Conservation (phyloP, 768 basidiomycete genomes). For the Termitomyces sp. region DNA sequence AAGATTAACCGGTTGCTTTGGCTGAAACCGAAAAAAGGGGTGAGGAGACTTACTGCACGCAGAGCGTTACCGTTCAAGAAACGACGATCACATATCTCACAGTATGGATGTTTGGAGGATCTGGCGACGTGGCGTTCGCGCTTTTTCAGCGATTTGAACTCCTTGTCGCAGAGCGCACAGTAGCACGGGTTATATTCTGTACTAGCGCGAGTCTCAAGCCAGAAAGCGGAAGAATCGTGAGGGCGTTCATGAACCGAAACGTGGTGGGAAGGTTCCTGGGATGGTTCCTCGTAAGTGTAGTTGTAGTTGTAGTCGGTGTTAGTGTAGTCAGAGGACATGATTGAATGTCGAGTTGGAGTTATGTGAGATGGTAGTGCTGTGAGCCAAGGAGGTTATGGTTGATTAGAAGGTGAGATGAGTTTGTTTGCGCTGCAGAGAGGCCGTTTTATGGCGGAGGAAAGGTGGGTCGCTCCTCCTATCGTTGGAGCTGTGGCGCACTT, state of each 20-base stretch:
- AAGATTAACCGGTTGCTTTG: not conserved
- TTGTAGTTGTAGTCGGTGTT: not conserved
- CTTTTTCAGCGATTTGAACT: not conserved
- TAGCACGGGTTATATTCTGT: constrained; percentile 1
- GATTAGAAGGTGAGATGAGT: not conserved
- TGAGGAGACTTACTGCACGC: not conserved
- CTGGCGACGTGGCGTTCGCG: constrained; percentile 8
- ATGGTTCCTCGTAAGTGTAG: not conserved
- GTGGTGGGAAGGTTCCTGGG: not conserved
- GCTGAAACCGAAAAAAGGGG: not conserved
- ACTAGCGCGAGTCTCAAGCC: not conserved
- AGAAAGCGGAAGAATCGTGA: not conserved
- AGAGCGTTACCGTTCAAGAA: constrained; percentile 10
- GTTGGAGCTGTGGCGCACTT: constrained; percentile 7
- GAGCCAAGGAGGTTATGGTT: not conserved
- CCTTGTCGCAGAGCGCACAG: constrained; percentile 6
- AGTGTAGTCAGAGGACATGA: not conserved
- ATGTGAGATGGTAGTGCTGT: not conserved
- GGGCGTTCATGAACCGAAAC: not conserved
- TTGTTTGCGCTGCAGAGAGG: not conserved
- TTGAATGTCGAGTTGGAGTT: too few relatives aligned
- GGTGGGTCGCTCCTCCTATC: constrained; percentile 8
- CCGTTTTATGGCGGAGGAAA: constrained; percentile 8
- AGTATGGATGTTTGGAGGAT: constrained; percentile 1
- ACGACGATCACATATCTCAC: constrained; percentile 2